phyloP scores from a whole-genome alignment of 2,329 filamentous ascomycete species.

The Fonsecaea pedrosoi region DNA sequence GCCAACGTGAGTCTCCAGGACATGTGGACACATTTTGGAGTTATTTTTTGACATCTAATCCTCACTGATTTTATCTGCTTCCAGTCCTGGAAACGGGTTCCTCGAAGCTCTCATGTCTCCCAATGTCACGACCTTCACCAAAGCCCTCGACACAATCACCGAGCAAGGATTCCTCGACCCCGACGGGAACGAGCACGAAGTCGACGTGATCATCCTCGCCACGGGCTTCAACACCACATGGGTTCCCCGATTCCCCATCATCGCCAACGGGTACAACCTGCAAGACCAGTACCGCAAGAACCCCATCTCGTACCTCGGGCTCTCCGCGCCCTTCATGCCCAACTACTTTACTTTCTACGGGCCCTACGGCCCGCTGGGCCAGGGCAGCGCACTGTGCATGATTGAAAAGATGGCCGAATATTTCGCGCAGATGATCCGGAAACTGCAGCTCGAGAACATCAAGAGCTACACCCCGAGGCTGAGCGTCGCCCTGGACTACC shows the following conservation, averaged over 20 bases:
- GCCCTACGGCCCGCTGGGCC: conserved; percentile 40
- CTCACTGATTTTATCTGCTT: conserved; percentile 18
- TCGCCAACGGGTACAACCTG: conserved; percentile 28
- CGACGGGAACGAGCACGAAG: conserved; percentile 38
- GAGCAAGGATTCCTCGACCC: conserved; percentile 43
- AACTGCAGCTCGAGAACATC: conserved; percentile 35
- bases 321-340: conserved; percentile 37
- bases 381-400: conserved; percentile 31
- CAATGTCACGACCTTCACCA: conserved; percentile 55
- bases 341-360: conserved; percentile 42
- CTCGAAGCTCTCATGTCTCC: conserved; percentile 45
- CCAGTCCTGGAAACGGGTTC: conserved; percentile 36
- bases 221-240: conserved; percentile 36
- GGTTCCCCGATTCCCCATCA: conserved; percentile 33
- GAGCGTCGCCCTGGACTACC: conserved; percentile 56
- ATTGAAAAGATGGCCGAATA: conserved; percentile 27
- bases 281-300: conserved; percentile 27
- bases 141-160: conserved; percentile 48
- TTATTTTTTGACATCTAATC: conserved; percentile 23
- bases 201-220: conserved; percentile 36
- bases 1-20: conserved; percentile 40
- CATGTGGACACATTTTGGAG: too few species aligned
- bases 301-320: conserved; percentile 34
- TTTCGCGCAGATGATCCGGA: conserved; percentile 32
- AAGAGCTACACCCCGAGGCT: conserved; percentile 47